Evolutionary conservation across 1,284 basidiomycete species (phyloP), one percentile per base, ranked within the genome.

Genomic region (Fomes fomentarius): DNA sequence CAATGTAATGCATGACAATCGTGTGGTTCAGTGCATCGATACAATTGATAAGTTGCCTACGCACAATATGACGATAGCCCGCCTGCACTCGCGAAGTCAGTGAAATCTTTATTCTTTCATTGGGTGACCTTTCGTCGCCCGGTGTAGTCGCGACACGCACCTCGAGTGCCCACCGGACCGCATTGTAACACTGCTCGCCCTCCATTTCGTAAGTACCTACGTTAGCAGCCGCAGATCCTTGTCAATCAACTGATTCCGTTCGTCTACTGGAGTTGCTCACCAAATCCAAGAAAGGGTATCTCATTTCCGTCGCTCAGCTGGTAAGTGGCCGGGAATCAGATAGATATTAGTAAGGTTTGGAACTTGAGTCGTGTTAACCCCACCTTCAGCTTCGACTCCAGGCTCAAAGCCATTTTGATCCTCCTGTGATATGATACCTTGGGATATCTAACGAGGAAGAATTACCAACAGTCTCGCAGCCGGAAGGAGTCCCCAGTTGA

Each of bases 121-220:
- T 47, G 19, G 45, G 8, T 19, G 37, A 51, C n/a, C n/a, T n/a
- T n/a, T n/a, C n/a, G n/a, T n/a, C n/a, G n/a, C n/a, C n/a, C n/a
- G n/a, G n/a, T n/a, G n/a, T n/a, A n/a, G n/a, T n/a, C n/a, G n/a
- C n/a, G n/a, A 40, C 48, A 63, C 68, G 44, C 60, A 81, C 83
- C 75, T 88, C 82, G 15, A 89, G 73, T 10, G 87, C 87, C 75
- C 78, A 82, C 41, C 71, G 80, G 30, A 86, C 82, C 43, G 79
- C 76, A 35, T 79, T 64, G 63, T 85, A 84, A 4, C 83, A 82
- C 60, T 82, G 78, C 25, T 74, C 61, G 38, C 82, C 82, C 39
- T 79, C 74, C 69, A 88, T 76, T 66, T 89, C 86, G 71, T 89
- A 90, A n/a, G 83, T 85, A 43, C 81, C 81, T 83, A 61, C n/a